A percentile compares a stretch with the other conserved stretches of the same genome.
These are phyloP conservation scores for Ramularia collo-cygni DNA, from an alignment of 2,329 filamentous ascomycete species.

Conservation along the genomic window DNA sequence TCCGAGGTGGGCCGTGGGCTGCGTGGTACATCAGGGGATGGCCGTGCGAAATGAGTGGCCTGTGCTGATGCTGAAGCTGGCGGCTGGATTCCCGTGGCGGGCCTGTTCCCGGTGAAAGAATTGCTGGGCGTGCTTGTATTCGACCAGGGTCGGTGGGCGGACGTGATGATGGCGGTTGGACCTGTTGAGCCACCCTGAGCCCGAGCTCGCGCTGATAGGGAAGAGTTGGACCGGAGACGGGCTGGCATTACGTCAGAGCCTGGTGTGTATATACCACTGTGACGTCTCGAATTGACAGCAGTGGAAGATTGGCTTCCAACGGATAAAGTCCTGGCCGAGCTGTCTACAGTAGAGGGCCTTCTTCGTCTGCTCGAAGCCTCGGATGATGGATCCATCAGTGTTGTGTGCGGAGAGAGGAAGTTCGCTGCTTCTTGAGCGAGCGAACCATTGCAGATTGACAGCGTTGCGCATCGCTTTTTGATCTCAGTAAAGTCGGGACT, in stretches of 20 bases:
- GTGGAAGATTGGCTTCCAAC: conserved; percentile 29
- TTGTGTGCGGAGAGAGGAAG: conserved; percentile 46
- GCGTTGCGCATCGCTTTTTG: conserved; percentile 61
- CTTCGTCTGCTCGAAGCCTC: conserved; percentile 29
- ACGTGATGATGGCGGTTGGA: conserved; percentile 30
- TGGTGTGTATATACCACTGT: conserved; percentile 57
- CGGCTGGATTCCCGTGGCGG: conserved; percentile 29
- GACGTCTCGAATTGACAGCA: conserved; percentile 38
- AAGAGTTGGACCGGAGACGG: conserved; percentile 52
- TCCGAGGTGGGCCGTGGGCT: conserved; percentile 25
- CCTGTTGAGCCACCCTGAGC: conserved; percentile 33
- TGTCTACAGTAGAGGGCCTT: conserved; percentile 32
- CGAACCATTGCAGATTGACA: conserved; percentile 72
- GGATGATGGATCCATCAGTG: conserved; percentile 30
- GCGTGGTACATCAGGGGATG: conserved; percentile 20
- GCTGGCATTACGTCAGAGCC: conserved; percentile 12
- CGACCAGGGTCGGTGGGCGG: conserved; percentile 25
- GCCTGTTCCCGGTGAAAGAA: conserved; percentile 32
- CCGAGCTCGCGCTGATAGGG: conserved; percentile 40
- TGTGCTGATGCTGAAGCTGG: conserved; percentile 5
- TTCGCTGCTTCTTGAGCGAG: conserved; percentile 54
- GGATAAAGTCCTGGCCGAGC: conserved; percentile 35
- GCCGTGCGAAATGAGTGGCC: conserved; percentile 15
- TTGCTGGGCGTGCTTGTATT: conserved; percentile 42
- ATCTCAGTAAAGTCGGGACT: conserved; percentile 69